Conservation (phyloP, 345 rosid species). For the Conringia planisiliqua region DNA sequence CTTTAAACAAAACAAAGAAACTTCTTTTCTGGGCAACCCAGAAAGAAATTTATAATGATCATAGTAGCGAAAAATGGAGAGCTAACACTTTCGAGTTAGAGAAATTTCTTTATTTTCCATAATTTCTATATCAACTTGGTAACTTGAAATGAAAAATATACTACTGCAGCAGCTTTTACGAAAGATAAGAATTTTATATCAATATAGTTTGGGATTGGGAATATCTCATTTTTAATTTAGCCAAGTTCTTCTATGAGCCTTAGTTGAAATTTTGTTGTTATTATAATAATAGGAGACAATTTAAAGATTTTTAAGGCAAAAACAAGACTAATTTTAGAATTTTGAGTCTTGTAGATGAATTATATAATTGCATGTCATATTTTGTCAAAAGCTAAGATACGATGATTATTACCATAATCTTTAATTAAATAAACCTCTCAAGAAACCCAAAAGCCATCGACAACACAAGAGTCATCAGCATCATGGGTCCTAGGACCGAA, state of each 20-base stretch:
- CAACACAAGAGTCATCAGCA: not conserved
- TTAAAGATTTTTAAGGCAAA: not conserved
- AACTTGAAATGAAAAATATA: not conserved
- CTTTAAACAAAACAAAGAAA: not conserved
- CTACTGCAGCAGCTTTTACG: not conserved
- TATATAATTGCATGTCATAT: not conserved
- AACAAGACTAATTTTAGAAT: not conserved
- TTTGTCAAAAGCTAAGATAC: not conserved
- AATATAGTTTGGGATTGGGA: not conserved
- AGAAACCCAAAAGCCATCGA: not conserved
- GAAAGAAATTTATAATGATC: too few relatives aligned
- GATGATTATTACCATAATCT: not conserved
- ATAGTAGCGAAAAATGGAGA: too few relatives aligned
- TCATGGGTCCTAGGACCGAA: slow-evolving; percentile 6
- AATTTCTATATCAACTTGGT: not conserved
- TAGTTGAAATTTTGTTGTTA: not conserved
- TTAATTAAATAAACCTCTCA: slow-evolving; percentile 5
- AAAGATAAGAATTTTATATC: not conserved
- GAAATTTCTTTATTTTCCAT: not conserved
- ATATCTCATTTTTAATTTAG: not conserved
- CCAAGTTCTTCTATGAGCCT: not conserved
- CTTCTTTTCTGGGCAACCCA: too few relatives aligned
- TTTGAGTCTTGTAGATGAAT: not conserved
- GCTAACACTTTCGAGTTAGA: not conserved
- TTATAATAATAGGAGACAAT: not conserved